Evolutionary conservation across 352 stramenopile genomes (phyloP), one percentile per base, ranked within the genome.

Genomic region (Phytophthora citrophthora): DNA sequence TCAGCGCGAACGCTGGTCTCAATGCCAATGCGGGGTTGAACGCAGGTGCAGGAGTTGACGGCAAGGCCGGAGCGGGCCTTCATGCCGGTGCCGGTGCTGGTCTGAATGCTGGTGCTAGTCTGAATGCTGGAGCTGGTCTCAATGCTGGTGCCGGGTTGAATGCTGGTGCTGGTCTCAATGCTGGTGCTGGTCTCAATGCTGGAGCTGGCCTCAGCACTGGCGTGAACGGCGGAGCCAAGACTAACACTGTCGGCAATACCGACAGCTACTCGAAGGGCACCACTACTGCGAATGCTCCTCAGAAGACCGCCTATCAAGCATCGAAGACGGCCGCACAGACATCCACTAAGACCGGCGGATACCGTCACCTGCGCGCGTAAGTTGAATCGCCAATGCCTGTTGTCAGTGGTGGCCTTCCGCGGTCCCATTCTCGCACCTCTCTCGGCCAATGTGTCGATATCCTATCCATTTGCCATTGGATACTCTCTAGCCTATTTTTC

Each of bases 341-440:
- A 18, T 26, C 49, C 32, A 56, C 49, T 32, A 56, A 58, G 51
- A 41, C 23, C 3, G 10, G 26, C 23, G 27, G 16, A 2, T 58
- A 58, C 51, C 51, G 51, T 5, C 51, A 58, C 38, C 24, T 58
- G n/a, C 51, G 51, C 51, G 51, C 51, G 15, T 58, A 53, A 45
- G 16, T 8, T 29, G 26, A 29, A 29, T 20, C 20, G 3, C 4
- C 26, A 29, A 8, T 29, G 26, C 26, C 4, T 7, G 26, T 29
- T 29, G 26, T 4, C 26, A 29, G 26, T 29, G 3, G 26, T 29
- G 26, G 6, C 26, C 6, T 29, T 4, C 6, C 26, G 6, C 26
- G 26, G 4, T 29, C 26, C 26, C 4, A 2, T 29, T 1, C 26
- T 29, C 26, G 6, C 26, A 29, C 26, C 26, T 7, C 26, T 29